These are phyloP conservation scores for Aaosphaeria arxii DNA, from an alignment of 2,329 filamentous ascomycete genomes.

Conservation along the genomic window DNA sequence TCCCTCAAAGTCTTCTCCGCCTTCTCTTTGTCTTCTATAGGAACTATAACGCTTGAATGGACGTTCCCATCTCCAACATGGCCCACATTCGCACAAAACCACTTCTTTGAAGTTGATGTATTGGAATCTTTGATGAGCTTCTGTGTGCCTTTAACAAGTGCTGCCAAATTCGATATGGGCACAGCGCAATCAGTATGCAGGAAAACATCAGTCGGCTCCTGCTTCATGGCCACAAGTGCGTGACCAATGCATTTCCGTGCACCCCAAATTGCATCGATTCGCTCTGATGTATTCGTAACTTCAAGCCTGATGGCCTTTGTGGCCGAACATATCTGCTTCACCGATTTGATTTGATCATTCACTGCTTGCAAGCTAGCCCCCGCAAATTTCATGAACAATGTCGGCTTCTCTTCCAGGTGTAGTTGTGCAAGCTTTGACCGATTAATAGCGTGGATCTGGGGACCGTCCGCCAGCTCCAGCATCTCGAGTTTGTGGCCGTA, in stretches of 20 bases:
- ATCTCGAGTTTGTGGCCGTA: conserved; percentile 81
- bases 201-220: conserved; percentile 56
- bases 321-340: conserved; percentile 54
- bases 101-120: conserved; percentile 48
- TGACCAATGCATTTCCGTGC: conserved; percentile 71
- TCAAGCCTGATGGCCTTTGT: conserved; percentile 47
- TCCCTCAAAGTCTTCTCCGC: conserved; percentile 43
- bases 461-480: conserved; percentile 83
- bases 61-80: conserved; percentile 65
- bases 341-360: conserved; percentile 69
- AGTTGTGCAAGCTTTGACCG: conserved; percentile 54
- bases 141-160: conserved; percentile 72
- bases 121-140: conserved; percentile 58
- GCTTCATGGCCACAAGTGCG: conserved; percentile 64
- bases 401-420: conserved; percentile 63
- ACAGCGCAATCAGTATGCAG: conserved; percentile 80
- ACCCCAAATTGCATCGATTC: conserved; percentile 67
- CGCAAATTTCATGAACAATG: conserved; percentile 72
- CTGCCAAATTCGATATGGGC: conserved; percentile 66
- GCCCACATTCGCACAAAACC: conserved; percentile 55
- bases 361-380: conserved; percentile 60
- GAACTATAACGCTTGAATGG: conserved; percentile 31
- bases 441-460: conserved; percentile 74
- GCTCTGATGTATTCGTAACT: conserved; percentile 59
- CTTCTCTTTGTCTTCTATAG: conserved; percentile 15